phyloP scores from a whole-genome alignment of 2,329 filamentous ascomycete genomes.

The Diplodia seriata region DNA sequence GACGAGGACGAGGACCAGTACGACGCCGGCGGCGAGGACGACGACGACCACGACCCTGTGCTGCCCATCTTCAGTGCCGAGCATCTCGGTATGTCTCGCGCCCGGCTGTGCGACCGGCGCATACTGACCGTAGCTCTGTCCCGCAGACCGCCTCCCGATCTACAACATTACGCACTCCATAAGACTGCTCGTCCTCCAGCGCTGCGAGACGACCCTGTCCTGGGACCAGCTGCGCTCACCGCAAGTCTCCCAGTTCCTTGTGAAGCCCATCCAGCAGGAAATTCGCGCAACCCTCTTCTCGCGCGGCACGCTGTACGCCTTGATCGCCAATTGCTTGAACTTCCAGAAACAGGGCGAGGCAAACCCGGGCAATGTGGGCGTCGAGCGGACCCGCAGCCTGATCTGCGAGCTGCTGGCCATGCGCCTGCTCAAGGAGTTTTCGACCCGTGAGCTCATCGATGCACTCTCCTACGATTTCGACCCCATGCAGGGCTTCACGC shows the following conservation, averaged over 20 bases:
- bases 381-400: conserved; percentile 81
- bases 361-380: conserved; percentile 83
- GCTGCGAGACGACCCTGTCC: conserved; percentile 88
- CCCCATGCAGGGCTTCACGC: conserved; percentile 79
- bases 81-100: conserved; percentile 43
- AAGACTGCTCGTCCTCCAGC: conserved; percentile 79
- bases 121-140: conserved; percentile 37
- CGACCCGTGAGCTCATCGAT: conserved; percentile 88
- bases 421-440: conserved; percentile 87
- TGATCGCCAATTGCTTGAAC: conserved; percentile 93
- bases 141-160: conserved; percentile 80
- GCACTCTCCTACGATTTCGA: conserved; percentile 95
- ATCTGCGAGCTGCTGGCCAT: conserved; percentile 91
- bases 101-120: conserved; percentile 25
- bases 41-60: conserved; percentile 44
- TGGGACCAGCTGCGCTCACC: conserved; percentile 97
- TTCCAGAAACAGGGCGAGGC: conserved; percentile 86
- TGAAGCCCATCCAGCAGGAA: conserved; percentile 94
- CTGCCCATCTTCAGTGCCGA: conserved; percentile 50
- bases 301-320: conserved; percentile 82
- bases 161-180: conserved; percentile 92
- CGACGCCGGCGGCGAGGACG: conserved; percentile 41
- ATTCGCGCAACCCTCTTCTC: conserved; percentile 85
- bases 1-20: conserved; percentile 41
- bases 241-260: conserved; percentile 91